A percentile compares a stretch with the other conserved stretches of the same genome.
phyloP scores from a whole-genome alignment of 2,329 filamentous ascomycete genomes.

The Chrysoporthe puriensis region DNA sequence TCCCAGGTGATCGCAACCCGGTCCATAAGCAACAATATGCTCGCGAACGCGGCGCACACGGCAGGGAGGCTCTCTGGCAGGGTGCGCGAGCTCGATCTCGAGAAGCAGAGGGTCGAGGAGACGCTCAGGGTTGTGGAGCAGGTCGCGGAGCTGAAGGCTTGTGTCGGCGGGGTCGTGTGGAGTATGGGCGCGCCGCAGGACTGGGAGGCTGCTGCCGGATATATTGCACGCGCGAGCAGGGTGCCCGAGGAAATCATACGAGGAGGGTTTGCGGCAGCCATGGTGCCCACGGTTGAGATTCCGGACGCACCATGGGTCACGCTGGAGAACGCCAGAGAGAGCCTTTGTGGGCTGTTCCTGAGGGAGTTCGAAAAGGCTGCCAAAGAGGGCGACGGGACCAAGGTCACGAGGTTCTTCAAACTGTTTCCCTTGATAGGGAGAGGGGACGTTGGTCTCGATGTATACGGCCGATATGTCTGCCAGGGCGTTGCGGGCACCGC shows the following conservation, averaged over 20 bases:
- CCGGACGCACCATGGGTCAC: slow-evolving; percentile 89
- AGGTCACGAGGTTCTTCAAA: slow-evolving; percentile 97
- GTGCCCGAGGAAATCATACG: slow-evolving; percentile 80
- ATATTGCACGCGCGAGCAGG: slow-evolving; percentile 80
- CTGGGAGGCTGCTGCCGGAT: slow-evolving; percentile 95
- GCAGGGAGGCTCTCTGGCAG: slow-evolving; percentile 84
- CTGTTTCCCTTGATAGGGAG: slow-evolving; percentile 92
- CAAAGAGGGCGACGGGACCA: slow-evolving; percentile 81
- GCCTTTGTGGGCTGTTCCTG: slow-evolving; percentile 85
- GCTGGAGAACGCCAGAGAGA: slow-evolving; percentile 84
- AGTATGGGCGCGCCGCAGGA: slow-evolving; percentile 98
- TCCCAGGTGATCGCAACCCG: slow-evolving; percentile 84
- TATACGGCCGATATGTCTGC: slow-evolving; percentile 95
- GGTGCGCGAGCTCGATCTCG: slow-evolving; percentile 84
- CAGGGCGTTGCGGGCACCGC: slow-evolving; percentile 88
- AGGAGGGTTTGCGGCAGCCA: slow-evolving; percentile 85
- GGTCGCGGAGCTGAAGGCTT: slow-evolving; percentile 95
- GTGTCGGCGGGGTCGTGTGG: slow-evolving; percentile 89
- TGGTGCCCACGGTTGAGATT: slow-evolving; percentile 94
- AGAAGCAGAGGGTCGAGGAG: slow-evolving; percentile 88
- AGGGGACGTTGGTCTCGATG: slow-evolving; percentile 86
- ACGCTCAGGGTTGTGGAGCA: slow-evolving; percentile 93
- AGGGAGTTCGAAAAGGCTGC: slow-evolving; percentile 94
- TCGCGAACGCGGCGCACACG: slow-evolving; percentile 82
- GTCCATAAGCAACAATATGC: slow-evolving; percentile 86